Evolutionary conservation across 371 early-diverging fungal species (phyloP).

Genomic region (Funneliformis caledonium): DNA sequence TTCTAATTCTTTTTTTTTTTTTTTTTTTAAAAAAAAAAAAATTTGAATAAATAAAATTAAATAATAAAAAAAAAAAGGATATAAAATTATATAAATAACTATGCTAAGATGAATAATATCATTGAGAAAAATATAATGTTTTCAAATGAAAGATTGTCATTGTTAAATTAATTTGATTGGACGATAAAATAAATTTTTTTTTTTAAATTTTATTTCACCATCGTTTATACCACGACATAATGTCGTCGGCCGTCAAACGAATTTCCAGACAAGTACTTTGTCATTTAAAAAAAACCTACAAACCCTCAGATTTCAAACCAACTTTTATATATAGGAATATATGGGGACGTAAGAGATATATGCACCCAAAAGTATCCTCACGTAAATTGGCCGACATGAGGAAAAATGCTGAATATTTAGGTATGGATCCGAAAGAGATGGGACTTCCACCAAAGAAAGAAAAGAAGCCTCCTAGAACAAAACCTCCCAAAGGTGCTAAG

Average conservation of each 20-base stretch:
- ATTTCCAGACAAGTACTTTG: neutral
- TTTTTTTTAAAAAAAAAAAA: no score
- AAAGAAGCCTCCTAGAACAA: slow-evolving; percentile 45
- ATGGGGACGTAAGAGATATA: slow-evolving; percentile 42
- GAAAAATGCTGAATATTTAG: slow-evolving; percentile 50
- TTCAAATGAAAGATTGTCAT: no score
- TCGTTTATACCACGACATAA: neutral
- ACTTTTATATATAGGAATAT: neutral
- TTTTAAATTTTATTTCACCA: neutral
- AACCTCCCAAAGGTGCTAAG: slow-evolving; percentile 58
- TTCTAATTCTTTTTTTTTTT: no score
- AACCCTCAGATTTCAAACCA: slow-evolving; percentile 20
- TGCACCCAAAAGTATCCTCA: slow-evolving; percentile 46
- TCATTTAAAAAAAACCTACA: slow-evolving; percentile 7
- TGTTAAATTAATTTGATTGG: neutral
- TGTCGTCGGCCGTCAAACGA: neutral
- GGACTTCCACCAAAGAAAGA: slow-evolving; percentile 47
- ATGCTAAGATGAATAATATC: no score
- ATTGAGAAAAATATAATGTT: no score
- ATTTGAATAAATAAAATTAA: no score
- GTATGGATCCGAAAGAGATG: slow-evolving; percentile 49
- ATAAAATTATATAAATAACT: no score
- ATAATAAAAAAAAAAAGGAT: no score
- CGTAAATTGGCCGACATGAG: slow-evolving; percentile 56
- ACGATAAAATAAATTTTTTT: no score